phyloP scores from a whole-genome alignment of 2,329 filamentous ascomycete species.

The Aspergillus costaricaensis region DNA sequence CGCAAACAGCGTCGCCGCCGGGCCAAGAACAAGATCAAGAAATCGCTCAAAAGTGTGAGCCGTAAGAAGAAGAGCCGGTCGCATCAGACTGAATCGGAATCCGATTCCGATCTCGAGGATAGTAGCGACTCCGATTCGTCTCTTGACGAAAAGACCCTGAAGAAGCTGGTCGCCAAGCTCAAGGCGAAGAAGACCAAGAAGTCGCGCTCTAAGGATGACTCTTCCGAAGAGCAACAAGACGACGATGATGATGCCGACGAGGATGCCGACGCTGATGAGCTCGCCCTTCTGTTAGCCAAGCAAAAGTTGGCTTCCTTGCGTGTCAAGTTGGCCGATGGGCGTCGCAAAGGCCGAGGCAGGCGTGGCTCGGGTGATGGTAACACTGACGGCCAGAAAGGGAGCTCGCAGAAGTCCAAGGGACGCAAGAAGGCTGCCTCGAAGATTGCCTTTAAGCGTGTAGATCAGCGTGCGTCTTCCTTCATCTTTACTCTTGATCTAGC shows the following conservation, averaged over 20 bases:
- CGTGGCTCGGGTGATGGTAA: conserved; percentile 16
- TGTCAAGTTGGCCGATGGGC: conserved; percentile 23
- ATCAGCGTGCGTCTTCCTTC: conserved; percentile 51
- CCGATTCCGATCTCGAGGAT: conserved; percentile 32
- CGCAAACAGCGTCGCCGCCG: conserved; percentile 37
- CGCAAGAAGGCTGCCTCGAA: conserved; percentile 55
- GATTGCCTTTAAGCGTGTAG: conserved; percentile 69
- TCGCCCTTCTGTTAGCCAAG: conserved; percentile 25
- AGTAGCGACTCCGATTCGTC: conserved; percentile 25
- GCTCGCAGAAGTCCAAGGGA: conserved; percentile 31
- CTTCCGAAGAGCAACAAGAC: conserved; percentile 35
- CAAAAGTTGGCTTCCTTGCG: conserved; percentile 25
- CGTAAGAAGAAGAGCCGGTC: conserved; percentile 43
- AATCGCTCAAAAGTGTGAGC: conserved; percentile 29
- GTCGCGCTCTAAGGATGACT: conserved; percentile 28
- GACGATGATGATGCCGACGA: conserved; percentile 34
- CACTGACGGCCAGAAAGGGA: conserved; percentile 22
- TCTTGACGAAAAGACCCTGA: conserved; percentile 36
- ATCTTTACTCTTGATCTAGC: conserved; percentile 4
- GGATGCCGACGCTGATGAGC: conserved; percentile 29
- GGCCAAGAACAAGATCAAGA: conserved; percentile 40
- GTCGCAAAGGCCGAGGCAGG: conserved; percentile 19
- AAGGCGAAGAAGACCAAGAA: conserved; percentile 40
- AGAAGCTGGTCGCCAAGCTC: conserved; percentile 33
- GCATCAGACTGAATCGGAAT: conserved; percentile 27